Base-by-base conservation (phyloP, 805 yeast genomes). In the Metschnikowia continentalis region DNA sequence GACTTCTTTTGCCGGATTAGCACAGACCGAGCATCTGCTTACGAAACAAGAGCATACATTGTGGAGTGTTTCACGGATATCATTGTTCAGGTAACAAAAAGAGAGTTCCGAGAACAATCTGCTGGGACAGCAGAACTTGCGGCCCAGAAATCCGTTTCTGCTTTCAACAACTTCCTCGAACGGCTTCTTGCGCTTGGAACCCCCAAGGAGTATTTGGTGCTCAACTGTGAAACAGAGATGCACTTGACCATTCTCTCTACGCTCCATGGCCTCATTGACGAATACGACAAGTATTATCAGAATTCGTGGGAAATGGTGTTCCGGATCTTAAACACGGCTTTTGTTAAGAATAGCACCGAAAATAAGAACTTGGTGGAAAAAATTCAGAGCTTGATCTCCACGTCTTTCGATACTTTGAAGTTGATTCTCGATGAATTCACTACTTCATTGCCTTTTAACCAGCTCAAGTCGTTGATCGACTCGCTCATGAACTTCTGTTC, bases 361-460 rank as follows among this genome's bases (percentile, higher is more conserved):
- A 68, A 67, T 42, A 54, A 56, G 47, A 68, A 74, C 2, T 67
- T 79, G 23, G 63, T 62, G 17, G 83, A 80, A 15, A 82, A 81
- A 52, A 69, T 79, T 23, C 67, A 70, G 20, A 75, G 76, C 4
- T 74, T 89, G 36, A 72, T 81, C 54, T 82, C 80, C 55, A 79
- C 86, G 0, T 82, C 96, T 0, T 94, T 90, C 69, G 91, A 84
- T 50, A 86, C 94, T 0, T 74, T 92, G 55, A 91, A 89, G 62
- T 76, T 91, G 48, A 82, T 92, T 19, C 76, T 95, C 53, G 95
- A 90, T 61, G 97, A 92, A 62, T 90, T 92, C 60, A 67, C 94
- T 44, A 83, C 81, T 37, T 73, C 83, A 3, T 71, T 94, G 10
- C 96, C 97, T 0, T 66, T 77, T 33, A 69, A 72, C n/a, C 85